Conservation (phyloP, 495 filamentous ascomycete genomes). For the Entonaema liquescens region DNA sequence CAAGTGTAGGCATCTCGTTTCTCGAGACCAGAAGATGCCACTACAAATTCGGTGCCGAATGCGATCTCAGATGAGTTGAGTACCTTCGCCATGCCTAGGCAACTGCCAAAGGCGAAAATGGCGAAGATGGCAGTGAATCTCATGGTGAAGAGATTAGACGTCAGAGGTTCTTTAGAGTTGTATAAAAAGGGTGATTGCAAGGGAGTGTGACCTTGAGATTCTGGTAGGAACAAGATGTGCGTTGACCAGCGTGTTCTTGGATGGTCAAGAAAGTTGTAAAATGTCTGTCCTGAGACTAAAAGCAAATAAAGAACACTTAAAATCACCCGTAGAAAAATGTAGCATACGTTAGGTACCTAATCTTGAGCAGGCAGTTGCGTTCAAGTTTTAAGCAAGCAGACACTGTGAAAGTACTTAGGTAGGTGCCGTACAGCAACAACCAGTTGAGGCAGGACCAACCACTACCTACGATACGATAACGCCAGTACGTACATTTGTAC, state of each 20-base stretch:
- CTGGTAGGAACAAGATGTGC: not conserved
- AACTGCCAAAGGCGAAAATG: slow-evolving; percentile 11
- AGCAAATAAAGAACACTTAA: not conserved
- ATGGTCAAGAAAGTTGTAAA: not conserved
- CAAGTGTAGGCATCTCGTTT: slow-evolving; percentile 46
- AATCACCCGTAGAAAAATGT: not conserved
- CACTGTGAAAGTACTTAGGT: not conserved
- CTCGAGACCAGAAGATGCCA: slow-evolving; percentile 11
- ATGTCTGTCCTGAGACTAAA: not conserved
- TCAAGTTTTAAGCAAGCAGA: not conserved
- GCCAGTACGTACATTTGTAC: not conserved
- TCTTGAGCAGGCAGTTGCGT: not conserved
- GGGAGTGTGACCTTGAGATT: not conserved
- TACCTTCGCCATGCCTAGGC: not conserved
- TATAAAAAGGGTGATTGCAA: not conserved
- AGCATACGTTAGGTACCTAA: not conserved
- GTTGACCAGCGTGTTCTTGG: not conserved
- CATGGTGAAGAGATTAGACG: slow-evolving; percentile 20
- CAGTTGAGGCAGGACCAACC: not conserved
- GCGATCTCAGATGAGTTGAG: not conserved
- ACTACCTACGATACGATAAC: not conserved
- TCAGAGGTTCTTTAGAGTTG: not conserved
- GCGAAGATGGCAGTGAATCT: slow-evolving; percentile 8
- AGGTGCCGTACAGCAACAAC: not conserved
- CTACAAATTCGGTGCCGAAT: not conserved